Conservation (phyloP, 768 basidiomycete species). For the Leccinum boreale region DNA sequence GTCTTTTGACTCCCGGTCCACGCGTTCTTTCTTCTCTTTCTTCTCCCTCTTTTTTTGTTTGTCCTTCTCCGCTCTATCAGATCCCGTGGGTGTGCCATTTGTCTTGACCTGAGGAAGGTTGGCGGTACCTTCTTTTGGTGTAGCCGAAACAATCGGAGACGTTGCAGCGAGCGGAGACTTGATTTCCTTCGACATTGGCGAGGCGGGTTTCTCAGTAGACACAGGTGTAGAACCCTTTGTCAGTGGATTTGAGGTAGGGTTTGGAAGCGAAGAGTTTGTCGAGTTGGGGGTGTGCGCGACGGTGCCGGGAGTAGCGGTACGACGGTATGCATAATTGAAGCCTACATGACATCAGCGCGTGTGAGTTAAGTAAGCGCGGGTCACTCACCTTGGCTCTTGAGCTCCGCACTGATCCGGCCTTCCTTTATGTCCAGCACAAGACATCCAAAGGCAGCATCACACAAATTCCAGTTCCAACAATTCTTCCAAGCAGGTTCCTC, state of each 20-base stretch:
- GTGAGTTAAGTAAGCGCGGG: background rate
- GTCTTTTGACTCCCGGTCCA: slow-evolving; percentile 40
- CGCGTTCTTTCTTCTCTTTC: slow-evolving; percentile 58
- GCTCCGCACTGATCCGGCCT: slow-evolving; percentile 86
- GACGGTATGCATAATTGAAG: slow-evolving; percentile 94
- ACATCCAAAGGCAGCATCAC: slow-evolving; percentile 91
- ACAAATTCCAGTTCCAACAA: slow-evolving; percentile 98
- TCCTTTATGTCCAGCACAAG: slow-evolving; percentile 88
- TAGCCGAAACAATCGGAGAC: slow-evolving; percentile 31
- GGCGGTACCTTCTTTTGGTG: slow-evolving; percentile 36
- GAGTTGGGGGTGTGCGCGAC: slow-evolving; percentile 59
- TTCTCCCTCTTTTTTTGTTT: slow-evolving; percentile 59
- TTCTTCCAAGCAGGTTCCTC: slow-evolving; percentile 99
- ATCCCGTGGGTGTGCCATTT: slow-evolving; percentile 31
- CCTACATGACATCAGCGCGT: slow-evolving; percentile 43
- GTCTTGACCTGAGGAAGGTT: slow-evolving; percentile 31
- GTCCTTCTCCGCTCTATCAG: slow-evolving; percentile 55
- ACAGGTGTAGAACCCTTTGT: slow-evolving; percentile 33
- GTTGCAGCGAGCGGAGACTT: slow-evolving; percentile 35
- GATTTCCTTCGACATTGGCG: slow-evolving; percentile 29
- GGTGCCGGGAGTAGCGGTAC: slow-evolving; percentile 55
- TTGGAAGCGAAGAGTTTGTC: slow-evolving; percentile 47
- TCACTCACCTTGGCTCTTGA: slow-evolving; percentile 82
- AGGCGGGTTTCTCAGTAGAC: slow-evolving; percentile 36
- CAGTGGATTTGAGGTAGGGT: slow-evolving; percentile 33